Evolutionary conservation across 495 filamentous ascomycete genomes (phyloP).

Genomic region (Penicillium silybi): DNA sequence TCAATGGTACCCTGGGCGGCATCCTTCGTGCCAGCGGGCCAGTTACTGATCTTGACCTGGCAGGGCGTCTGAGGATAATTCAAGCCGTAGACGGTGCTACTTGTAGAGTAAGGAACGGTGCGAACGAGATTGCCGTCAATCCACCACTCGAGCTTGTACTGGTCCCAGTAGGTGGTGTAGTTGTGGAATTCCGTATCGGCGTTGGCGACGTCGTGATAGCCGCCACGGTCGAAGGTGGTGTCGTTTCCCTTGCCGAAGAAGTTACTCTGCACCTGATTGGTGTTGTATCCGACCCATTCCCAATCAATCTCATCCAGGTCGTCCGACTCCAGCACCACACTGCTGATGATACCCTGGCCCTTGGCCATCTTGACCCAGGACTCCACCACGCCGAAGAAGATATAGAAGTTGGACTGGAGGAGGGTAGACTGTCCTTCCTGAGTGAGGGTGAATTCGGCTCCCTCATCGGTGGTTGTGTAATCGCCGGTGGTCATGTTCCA

Average conservation of each 20-base stretch:
- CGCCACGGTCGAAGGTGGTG: slow-evolving; percentile 69
- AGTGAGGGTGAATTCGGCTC: slow-evolving; percentile 66
- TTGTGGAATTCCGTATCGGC: slow-evolving; percentile 69
- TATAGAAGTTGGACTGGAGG: slow-evolving; percentile 70
- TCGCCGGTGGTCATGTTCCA: slow-evolving; percentile 64
- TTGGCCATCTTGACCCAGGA: slow-evolving; percentile 66
- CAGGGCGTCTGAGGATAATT: slow-evolving; percentile 90
- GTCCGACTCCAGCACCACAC: slow-evolving; percentile 83
- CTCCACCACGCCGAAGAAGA: slow-evolving; percentile 79
- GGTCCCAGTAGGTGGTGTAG: slow-evolving; percentile 88
- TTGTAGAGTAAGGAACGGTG: slow-evolving; percentile 54
- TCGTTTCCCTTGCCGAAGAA: slow-evolving; percentile 87
- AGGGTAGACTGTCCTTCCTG: slow-evolving; percentile 57
- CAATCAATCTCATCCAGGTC: slow-evolving; percentile 93
- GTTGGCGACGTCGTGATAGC: slow-evolving; percentile 56
- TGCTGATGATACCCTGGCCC: slow-evolving; percentile 74
- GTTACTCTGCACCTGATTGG: slow-evolving; percentile 73
- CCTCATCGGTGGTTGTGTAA: slow-evolving; percentile 44
- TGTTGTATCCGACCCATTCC: slow-evolving; percentile 56
- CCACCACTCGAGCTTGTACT: slow-evolving; percentile 72
- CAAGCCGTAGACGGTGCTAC: slow-evolving; percentile 45
- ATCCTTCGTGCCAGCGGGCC: slow-evolving; percentile 67
- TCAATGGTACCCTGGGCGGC: slow-evolving; percentile 50
- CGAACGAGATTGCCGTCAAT: slow-evolving; percentile 70
- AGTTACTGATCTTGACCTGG: slow-evolving; percentile 73